These are phyloP conservation scores for Guadua angustifolia DNA, from an alignment of 176 grass and related monocot species.

Conservation along the genomic window DNA sequence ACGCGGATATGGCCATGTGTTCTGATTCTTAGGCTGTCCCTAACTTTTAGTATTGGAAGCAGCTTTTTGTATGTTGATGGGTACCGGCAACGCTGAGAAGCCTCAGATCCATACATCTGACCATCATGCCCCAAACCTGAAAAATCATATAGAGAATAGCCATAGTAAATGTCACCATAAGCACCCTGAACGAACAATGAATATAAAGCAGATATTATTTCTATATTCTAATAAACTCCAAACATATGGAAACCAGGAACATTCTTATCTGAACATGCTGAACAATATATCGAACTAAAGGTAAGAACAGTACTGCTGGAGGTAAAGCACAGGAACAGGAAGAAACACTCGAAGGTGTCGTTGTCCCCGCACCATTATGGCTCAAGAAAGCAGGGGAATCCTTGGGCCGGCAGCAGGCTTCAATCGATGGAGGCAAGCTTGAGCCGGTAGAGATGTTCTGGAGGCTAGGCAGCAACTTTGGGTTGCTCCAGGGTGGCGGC, in stretches of 20 bases:
- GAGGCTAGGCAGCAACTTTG: no score
- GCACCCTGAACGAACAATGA: conserved; percentile 48
- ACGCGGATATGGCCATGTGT: conserved; percentile 27
- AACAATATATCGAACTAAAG: not conserved
- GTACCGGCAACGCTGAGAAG: conserved; percentile 46
- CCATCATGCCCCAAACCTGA: conserved; percentile 50
- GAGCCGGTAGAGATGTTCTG: no score
- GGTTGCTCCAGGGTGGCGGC: no score
- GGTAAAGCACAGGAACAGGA: not conserved
- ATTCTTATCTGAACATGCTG: not conserved
- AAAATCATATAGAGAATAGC: conserved; percentile 60
- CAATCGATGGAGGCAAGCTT: no score
- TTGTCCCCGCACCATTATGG: conserved; percentile 41
- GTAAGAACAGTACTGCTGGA: not conserved
- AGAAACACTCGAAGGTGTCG: conserved; percentile 37
- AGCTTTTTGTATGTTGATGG: conserved; percentile 52
- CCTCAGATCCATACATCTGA: conserved; percentile 65
- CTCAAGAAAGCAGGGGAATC: no score
- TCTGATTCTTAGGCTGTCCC: conserved; percentile 37
- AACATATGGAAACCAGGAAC: not conserved
- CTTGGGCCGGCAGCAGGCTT: no score
- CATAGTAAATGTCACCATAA: conserved; percentile 72
- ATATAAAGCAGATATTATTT: conserved; percentile 21
- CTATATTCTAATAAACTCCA: not conserved
- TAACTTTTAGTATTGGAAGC: conserved; percentile 44